Evolutionary conservation across 2,329 filamentous ascomycete genomes (phyloP).

Genomic region (Nakataea oryzae): DNA sequence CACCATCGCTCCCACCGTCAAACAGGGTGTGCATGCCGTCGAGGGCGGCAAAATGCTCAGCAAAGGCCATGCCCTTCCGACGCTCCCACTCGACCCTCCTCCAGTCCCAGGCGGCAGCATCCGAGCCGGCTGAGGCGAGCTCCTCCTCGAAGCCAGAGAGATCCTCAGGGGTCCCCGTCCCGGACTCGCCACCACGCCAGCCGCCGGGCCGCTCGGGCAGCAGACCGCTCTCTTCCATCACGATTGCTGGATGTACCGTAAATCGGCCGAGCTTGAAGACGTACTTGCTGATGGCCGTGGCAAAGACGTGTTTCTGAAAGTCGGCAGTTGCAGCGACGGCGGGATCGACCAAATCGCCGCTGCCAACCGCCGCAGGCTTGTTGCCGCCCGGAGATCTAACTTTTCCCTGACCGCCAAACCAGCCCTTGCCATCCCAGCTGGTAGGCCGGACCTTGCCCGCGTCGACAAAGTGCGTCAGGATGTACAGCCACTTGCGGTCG

Average conservation of each 20-base stretch:
- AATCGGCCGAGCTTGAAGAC: slow-evolving; percentile 73
- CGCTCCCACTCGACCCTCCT: slow-evolving; percentile 43
- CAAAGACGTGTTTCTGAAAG: slow-evolving; percentile 56
- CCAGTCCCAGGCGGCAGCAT: slow-evolving; percentile 45
- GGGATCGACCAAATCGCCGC: slow-evolving; percentile 14
- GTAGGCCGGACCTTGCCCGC: slow-evolving; percentile 46
- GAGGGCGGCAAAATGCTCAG: slow-evolving; percentile 43
- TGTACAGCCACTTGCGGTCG: slow-evolving; percentile 76
- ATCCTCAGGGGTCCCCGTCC: slow-evolving; percentile 2
- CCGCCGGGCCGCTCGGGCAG: slow-evolving; percentile 64
- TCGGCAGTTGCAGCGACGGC: slow-evolving; percentile 17
- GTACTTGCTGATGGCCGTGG: slow-evolving; percentile 68
- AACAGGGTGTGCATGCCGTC: slow-evolving; percentile 43
- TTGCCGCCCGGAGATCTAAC: slow-evolving; percentile 10
- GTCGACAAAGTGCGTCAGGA: slow-evolving; percentile 64
- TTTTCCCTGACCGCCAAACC: slow-evolving; percentile 21
- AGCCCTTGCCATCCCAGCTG: slow-evolving; percentile 38
- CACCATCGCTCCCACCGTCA: slow-evolving; percentile 40
- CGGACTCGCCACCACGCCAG: slow-evolving; percentile 37
- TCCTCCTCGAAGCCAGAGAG: slow-evolving; percentile 23
- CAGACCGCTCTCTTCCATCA: slow-evolving; percentile 61
- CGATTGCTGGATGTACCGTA: slow-evolving; percentile 72
- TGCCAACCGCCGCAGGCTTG: slow-evolving; percentile 27
- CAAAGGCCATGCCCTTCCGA: slow-evolving; percentile 42
- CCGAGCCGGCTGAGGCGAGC: slow-evolving; percentile 16